Base-by-base conservation (phyloP, 345 rosid genomes). In the Schrenkiella parvula region DNA sequence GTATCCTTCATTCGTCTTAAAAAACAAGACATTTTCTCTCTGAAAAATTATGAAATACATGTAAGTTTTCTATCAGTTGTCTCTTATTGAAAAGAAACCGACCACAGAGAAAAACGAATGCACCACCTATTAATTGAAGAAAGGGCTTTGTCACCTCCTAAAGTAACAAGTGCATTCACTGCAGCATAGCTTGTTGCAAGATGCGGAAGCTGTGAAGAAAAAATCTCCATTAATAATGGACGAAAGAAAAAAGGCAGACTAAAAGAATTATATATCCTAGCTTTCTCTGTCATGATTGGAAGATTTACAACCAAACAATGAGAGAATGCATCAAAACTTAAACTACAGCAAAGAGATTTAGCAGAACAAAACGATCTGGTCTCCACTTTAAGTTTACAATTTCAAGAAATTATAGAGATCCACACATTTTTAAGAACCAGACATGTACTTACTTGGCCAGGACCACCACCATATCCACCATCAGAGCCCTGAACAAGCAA, bases 141-240 rank as follows among this genome's bases (percentile, higher is more conserved):
- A 41, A 91, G 80, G 53, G 95, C 83, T 76, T 78, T 80, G 25
- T 79, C 83, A 71, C 95, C 84, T 15, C 99, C 99, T 85, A 95
- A 66, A 68, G 97, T 84, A 84, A 95, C 82, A 68, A 95, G 90
- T 25, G 97, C 59, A 79, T 89, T 91, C 69, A 95, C 95, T 19
- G 95, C 95, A 58, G 97, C 99, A 83, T 91, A 95, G 39, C 87
- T 95, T 72, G 99, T 91, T 71, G 97, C 95, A 63, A 95, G 91
- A 80, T 91, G 97, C 72, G 99, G 97, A 91, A 95, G 79, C 99
- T 95, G 85, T 64, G 43, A 56, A 72, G 52, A 63, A 70, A 73
- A 23, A 34, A 61, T 59, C 18, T 29, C 47, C 37, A 23, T 79
- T 65, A 76, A 31, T 35, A 37, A 25, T 31, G 53, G 31, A 41